A percentile compares a stretch with the other conserved stretches of the same genome.
These are phyloP conservation scores for Ascochyta rabiei DNA, from an alignment of 2,329 filamentous ascomycete species.

Conservation along the genomic window DNA sequence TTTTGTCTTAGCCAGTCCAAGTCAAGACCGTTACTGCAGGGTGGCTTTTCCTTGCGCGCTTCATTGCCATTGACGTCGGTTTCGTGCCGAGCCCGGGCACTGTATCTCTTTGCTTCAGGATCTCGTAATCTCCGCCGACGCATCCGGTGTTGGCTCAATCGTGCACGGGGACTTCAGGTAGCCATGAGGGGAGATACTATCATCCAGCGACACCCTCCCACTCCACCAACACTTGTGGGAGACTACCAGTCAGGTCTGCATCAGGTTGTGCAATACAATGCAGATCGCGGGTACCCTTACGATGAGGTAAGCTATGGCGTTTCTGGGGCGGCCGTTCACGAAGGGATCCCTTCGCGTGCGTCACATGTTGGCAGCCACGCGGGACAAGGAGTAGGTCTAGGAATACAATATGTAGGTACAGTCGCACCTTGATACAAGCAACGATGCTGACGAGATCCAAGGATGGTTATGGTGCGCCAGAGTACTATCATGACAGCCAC, in stretches of 20 bases:
- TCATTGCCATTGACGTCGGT: slow-evolving; percentile 11
- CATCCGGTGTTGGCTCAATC: slow-evolving; percentile 4
- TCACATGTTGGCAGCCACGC: slow-evolving; percentile 34
- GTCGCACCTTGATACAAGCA: background rate
- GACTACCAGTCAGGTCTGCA: slow-evolving; percentile 48
- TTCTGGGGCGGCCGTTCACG: slow-evolving; percentile 33
- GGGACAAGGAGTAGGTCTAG: slow-evolving; percentile 32
- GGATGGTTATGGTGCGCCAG: slow-evolving; percentile 40
- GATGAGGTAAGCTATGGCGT: slow-evolving; percentile 42
- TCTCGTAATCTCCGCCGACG: slow-evolving; percentile 13
- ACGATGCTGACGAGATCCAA: slow-evolving; percentile 32
- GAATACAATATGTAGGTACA: slow-evolving; percentile 43
- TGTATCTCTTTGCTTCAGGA: slow-evolving; percentile 1
- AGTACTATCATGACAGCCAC: slow-evolving; percentile 38
- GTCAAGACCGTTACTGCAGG: background rate
- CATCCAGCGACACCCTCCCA: slow-evolving; percentile 46
- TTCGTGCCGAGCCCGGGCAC: slow-evolving; percentile 19
- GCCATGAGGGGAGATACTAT: slow-evolving; percentile 44
- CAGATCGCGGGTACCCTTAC: slow-evolving; percentile 46
- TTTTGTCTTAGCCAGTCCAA: slow-evolving; percentile 10
- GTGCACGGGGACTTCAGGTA: slow-evolving; percentile 17
- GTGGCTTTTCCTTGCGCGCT: slow-evolving; percentile 9
- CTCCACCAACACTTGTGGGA: slow-evolving; percentile 39
- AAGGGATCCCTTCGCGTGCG: slow-evolving; percentile 36
- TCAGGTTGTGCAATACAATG: slow-evolving; percentile 53